Base-by-base conservation (phyloP, 306 rosid species). In the Rosa persica region DNA sequence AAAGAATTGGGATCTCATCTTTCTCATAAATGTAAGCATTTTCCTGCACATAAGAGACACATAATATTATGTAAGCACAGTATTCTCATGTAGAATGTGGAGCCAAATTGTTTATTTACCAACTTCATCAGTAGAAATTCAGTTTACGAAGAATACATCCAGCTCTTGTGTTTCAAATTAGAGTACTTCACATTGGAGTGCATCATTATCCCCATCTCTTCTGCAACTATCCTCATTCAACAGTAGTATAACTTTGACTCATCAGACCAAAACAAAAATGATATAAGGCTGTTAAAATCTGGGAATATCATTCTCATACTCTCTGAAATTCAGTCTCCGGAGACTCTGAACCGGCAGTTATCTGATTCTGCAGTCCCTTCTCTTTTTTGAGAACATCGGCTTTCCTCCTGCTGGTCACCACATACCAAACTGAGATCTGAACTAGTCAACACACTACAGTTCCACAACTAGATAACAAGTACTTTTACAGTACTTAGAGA, bases 151-250 rank as follows among this genome's bases (percentile, higher is more conserved):
- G 65, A 75, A 77, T 20, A 49, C 61, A 16, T 90, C 89, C 58
- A 84, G 80, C 85, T 89, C 90, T 43, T 85, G 98, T 68, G 88
- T 84, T 89, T 94, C 98, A 10, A 94, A 94, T 48, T 81, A 89
- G 67, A 89, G 76, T 17, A 82, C 69, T 79, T 83, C 83, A 58
- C 52, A 78, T 46, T 55, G 75, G 16, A 36, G 66, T 73, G 69
- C 60, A 54, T 73, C 67, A 67, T 61, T 80, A 55, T 80, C 79
- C 40, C 61, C 40, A 49, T 34, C 66, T 38, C 66, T 82, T 74
- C 51, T 23, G 57, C 81, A 70, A 61, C 79, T 43, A 62, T 69
- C 76, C 88, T 84, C 86, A 97, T 87, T 38, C 27, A 20, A 81
- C 81, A 83, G 72, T 54, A 72, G 76, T 36, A 66, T 38, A 25